Conservation (phyloP, 306 rosid genomes). For the Cyclanthera cordifolia region DNA sequence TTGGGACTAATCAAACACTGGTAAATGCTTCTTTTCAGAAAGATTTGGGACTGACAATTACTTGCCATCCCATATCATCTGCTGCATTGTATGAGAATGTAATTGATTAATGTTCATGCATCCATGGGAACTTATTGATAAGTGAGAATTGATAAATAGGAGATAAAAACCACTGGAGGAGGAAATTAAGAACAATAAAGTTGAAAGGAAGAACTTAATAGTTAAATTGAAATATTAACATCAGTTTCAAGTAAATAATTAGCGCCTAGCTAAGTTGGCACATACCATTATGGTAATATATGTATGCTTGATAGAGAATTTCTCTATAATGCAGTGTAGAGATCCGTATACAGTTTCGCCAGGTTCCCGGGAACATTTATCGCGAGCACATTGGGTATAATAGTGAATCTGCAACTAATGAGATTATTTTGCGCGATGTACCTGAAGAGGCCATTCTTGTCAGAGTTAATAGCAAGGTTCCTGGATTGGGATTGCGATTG, state of each 20-base stretch:
- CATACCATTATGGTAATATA: neutral
- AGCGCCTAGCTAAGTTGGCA: neutral
- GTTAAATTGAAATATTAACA: neutral
- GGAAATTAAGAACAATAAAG: neutral
- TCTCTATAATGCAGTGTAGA: constrained; percentile 59
- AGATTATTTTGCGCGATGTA: constrained; percentile 73
- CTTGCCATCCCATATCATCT: neutral
- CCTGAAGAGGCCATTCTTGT: constrained; percentile 85
- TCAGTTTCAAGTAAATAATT: neutral
- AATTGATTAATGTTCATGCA: neutral
- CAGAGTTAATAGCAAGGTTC: constrained; percentile 79
- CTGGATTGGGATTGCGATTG: constrained; percentile 78
- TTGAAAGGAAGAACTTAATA: neutral
- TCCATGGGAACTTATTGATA: neutral
- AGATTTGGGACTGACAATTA: neutral
- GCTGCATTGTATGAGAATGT: neutral
- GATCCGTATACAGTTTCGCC: constrained; percentile 74
- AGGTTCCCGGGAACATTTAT: constrained; percentile 70
- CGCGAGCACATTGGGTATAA: constrained; percentile 50
- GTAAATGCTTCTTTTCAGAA: constrained; percentile 27
- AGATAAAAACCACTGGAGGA: neutral
- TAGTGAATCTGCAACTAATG: constrained; percentile 52
- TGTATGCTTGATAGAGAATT: constrained; percentile 5
- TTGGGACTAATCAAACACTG: constrained; percentile 81
- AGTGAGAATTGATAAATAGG: neutral